These are phyloP conservation scores for Pythium scleroteichum DNA, from an alignment of 352 stramenopile genomes.

Conservation along the genomic window DNA sequence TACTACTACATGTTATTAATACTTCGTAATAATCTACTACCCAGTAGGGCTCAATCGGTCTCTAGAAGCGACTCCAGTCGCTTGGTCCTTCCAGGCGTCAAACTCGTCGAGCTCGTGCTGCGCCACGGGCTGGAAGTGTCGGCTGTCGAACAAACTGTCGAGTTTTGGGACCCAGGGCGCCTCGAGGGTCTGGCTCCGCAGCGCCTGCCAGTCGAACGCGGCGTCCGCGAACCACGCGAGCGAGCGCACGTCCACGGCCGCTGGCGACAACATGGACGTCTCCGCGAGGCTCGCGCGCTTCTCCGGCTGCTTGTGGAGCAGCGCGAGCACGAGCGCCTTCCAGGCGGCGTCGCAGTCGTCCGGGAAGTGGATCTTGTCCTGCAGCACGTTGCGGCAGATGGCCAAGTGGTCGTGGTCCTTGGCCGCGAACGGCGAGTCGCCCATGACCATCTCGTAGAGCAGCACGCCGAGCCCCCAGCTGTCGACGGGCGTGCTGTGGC, in stretches of 20 bases:
- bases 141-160: conserved; percentile 36
- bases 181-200: conserved; percentile 31
- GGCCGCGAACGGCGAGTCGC: conserved; percentile 37
- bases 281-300: conserved; percentile 38
- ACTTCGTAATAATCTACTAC: too few relatives aligned
- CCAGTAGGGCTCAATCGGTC: too few relatives aligned
- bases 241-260: conserved; percentile 32
- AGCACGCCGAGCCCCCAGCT: conserved; percentile 57
- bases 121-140: conserved; percentile 41
- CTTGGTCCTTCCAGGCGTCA: conserved; percentile 38
- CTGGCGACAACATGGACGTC: not conserved
- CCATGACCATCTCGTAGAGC: conserved; percentile 56
- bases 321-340: conserved; percentile 39
- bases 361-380: conserved; percentile 29
- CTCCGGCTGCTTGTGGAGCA: conserved; percentile 48
- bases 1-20: too few relatives aligned
- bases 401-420: conserved; percentile 34
- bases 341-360: conserved; percentile 35
- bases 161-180: conserved; percentile 52
- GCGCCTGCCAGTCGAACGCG: conserved; percentile 46
- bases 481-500: conserved; percentile 49
- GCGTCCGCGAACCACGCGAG: conserved; percentile 34
- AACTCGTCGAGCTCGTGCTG: conserved; percentile 36
- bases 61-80: conserved; percentile 13
- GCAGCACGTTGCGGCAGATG: conserved; percentile 39